Base-by-base conservation (phyloP, 177 flowering plant species). In the Vitis hybrid region DNA sequence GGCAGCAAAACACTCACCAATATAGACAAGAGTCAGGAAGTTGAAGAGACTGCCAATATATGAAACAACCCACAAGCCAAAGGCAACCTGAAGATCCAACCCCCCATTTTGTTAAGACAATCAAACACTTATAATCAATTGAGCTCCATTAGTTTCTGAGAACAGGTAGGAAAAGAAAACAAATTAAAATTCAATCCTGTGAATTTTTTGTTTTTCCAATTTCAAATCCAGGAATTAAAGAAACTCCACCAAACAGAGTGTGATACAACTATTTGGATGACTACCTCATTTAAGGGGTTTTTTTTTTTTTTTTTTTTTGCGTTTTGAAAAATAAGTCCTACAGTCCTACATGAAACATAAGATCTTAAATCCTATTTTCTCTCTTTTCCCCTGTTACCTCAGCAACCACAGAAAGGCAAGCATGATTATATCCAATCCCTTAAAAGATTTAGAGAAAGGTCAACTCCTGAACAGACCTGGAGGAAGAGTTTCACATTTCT, bases 21-120 rank as follows among this genome's bases (percentile, higher is more conserved):
- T 75, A 70, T 88, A 93, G 61, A 86, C 68, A 27, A 96, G 76
- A 52, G 97, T 89, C 56, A 96, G 83, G 70, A 96, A 90, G 81
- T 80, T 89, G 79, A 82, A 85, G 70, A 93, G 65, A 80, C 94
- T 82, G 12, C 99, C 98, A 71, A 96, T 65, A 62, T 67, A 89
- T 10, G 98, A 91, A 68, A 83, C 71, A 9, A 87, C 6, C 91
- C 92, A 89, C 79, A 93, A 76, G 56, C 70, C 67, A 40, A 76
- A 32, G 52, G 80, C 84, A 73, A 92, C 97, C 99, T 95, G 82
- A 69, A 11, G 40, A 62, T 69, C 52, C 71, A 51, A 68, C 11
- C n/a, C 56, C 65, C 52, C 12, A 12, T 55, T 2, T 52, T 16
- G 21, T 2, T 27, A 16, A 11, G 40, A 67, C 40, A 62, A 21